Percentiles rank a stretch among this genome's conserved stretches.
Evolutionary conservation across 1,284 basidiomycete genomes (phyloP).

Genomic region (Sporisorium exsertum): DNA sequence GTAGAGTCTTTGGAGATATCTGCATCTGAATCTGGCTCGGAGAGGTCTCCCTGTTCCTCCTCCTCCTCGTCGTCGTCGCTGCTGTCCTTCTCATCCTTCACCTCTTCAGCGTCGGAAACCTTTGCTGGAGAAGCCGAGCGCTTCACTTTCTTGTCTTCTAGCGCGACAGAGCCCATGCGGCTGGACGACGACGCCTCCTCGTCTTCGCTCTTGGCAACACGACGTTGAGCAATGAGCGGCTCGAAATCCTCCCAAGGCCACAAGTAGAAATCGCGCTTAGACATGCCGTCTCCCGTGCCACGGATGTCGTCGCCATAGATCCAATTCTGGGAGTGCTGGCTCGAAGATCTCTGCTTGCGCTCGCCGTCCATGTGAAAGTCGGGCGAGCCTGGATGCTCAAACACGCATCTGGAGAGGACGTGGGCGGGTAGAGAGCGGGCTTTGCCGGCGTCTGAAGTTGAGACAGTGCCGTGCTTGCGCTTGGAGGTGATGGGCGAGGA

Average conservation of each 20-base stretch:
- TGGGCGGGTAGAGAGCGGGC: slow-evolving; percentile 11
- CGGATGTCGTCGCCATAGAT: slow-evolving; percentile 39
- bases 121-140: slow-evolving; percentile 21
- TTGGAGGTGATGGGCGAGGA: slow-evolving; percentile 11
- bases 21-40: slow-evolving; percentile 39
- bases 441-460: slow-evolving; percentile 6
- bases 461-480: slow-evolving; percentile 16
- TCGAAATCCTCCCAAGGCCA: slow-evolving; percentile 52
- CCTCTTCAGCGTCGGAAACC: slow-evolving; percentile 4
- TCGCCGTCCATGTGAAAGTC: slow-evolving; percentile 34
- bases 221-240: slow-evolving; percentile 39
- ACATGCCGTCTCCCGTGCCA: slow-evolving; percentile 48
- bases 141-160: slow-evolving; percentile 16
- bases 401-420: slow-evolving; percentile 28
- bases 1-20: slow-evolving; percentile 31
- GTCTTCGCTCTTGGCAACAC: slow-evolving; percentile 25
- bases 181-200: slow-evolving; percentile 10
- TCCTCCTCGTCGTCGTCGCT: slow-evolving; percentile 9
- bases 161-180: background rate
- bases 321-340: slow-evolving; percentile 37
- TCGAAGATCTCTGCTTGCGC: slow-evolving; percentile 20
- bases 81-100: slow-evolving; percentile 9
- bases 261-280: slow-evolving; percentile 46
- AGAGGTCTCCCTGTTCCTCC: slow-evolving; percentile 31
- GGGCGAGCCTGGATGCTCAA: slow-evolving; percentile 45